Conservation (phyloP, 768 basidiomycete species). For the Mycena vitilis region DNA sequence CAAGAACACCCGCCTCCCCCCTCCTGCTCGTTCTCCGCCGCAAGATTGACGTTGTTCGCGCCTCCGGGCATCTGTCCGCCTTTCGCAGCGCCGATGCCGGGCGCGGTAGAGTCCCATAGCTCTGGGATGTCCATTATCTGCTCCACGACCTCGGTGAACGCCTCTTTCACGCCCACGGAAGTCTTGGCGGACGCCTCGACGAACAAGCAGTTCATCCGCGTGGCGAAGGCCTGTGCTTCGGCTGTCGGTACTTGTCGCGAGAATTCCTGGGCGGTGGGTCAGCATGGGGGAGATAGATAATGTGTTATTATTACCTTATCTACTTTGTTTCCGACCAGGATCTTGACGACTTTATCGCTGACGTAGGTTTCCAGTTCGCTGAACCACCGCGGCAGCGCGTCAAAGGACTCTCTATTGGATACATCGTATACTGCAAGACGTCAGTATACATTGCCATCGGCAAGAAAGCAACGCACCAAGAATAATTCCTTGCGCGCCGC, state of each 20-base stretch:
- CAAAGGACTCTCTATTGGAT: slow-evolving; percentile 91
- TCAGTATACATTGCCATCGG: slow-evolving; percentile 35
- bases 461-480: slow-evolving; percentile 60
- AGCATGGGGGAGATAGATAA: neutral
- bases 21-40: slow-evolving; percentile 11
- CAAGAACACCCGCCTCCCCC: slow-evolving; percentile 33
- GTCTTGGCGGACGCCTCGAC: slow-evolving; percentile 96
- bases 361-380: slow-evolving; percentile 95
- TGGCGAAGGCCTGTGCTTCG: slow-evolving; percentile 86
- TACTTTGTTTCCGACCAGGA: slow-evolving; percentile 94
- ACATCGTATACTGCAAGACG: slow-evolving; percentile 88
- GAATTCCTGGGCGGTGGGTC: slow-evolving; percentile 70
- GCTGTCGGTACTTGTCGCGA: slow-evolving; percentile 85
- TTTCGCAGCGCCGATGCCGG: slow-evolving; percentile 27
- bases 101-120: slow-evolving; percentile 65
- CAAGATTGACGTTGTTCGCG: slow-evolving; percentile 31
- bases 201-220: slow-evolving; percentile 85
- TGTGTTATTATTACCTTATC: slow-evolving; percentile 86
- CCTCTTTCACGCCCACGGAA: slow-evolving; percentile 81
- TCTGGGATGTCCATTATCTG: slow-evolving; percentile 87
- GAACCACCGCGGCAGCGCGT: slow-evolving; percentile 94
- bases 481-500: slow-evolving; percentile 87
- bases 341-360: slow-evolving; percentile 86
- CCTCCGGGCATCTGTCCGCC: slow-evolving; percentile 34
- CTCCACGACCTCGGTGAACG: slow-evolving; percentile 78